A percentile compares a stretch with the other conserved stretches of the same genome.
phyloP scores from a whole-genome alignment of 345 rosid species.

The rapeseed (Brassica napus) region DNA sequence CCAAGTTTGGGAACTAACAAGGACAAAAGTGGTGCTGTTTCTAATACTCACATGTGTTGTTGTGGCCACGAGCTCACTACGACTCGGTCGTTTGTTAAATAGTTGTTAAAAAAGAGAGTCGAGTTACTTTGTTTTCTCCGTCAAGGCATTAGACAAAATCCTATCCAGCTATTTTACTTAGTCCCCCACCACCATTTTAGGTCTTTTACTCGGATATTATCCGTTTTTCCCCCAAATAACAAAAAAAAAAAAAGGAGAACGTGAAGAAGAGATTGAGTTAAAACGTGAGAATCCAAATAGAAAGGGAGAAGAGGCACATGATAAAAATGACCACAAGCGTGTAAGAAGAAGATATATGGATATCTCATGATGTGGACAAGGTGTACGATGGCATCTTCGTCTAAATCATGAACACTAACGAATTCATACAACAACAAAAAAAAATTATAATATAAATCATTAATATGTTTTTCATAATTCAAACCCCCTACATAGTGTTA shows the following conservation, averaged over 20 bases:
- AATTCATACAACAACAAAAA: background rate
- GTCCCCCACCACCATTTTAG: background rate
- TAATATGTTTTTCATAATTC: background rate
- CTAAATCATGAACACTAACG: background rate
- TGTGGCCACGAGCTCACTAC: slow-evolving; percentile 31
- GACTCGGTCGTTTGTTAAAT: slow-evolving; percentile 3
- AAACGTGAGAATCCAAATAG: background rate
- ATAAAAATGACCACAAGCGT: too few relatives aligned
- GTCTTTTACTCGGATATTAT: background rate
- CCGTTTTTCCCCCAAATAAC: background rate
- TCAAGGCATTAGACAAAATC: slow-evolving; percentile 2
- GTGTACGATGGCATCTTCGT: background rate
- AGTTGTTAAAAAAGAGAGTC: background rate
- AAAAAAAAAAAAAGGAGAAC: background rate
- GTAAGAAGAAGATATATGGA: too few relatives aligned
- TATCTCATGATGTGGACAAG: background rate
- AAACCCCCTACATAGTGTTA: background rate
- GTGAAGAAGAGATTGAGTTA: background rate
- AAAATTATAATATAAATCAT: background rate
- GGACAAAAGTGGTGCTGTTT: background rate
- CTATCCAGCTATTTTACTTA: background rate
- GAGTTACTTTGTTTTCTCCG: slow-evolving; percentile 27
- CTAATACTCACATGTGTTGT: slow-evolving; percentile 15
- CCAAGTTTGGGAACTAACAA: background rate
- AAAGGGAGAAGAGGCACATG: background rate